Evolutionary conservation across 192 early-diverging fungal species (phyloP), one percentile per base, ranked within the genome.

Genomic region (Coemansia sp.): DNA sequence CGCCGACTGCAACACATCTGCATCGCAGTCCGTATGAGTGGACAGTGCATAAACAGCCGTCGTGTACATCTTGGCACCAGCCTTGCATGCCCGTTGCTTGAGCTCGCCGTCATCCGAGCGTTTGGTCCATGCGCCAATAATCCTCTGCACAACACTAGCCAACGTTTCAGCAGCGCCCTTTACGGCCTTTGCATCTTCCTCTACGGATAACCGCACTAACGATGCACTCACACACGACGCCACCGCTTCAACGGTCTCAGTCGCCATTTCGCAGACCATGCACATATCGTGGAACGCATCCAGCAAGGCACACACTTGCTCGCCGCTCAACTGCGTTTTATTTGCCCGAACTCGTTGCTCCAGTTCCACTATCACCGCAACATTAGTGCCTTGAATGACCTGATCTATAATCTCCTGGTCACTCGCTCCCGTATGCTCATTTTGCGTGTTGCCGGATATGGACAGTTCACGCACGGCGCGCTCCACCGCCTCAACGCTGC

Each of bases 401-500:
- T 20, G 19, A 14, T n/a, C 36, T 0, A 38, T 21, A 5, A 51
- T n/a, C 20, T 62, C 60, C 31, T 62, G n/a, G 19, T 51, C 50
- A 20, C 47, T 37, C 21, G 19, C 36, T 1, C 3, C 5, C 3
- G 17, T 26, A 2, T 19, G 4, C 2, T 5, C 31, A 12, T 49
- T 25, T 8, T 19, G n/a, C 9, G 17, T n/a, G 1, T 5, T 12
- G 10, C 7, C 21, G 1, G 65, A 28, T 4, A 77, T 46, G 2
- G 66, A 25, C 17, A 72, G 48, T 10, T 72, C 62, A 5, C 63
- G 62, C 4, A 78, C 58, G 2, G 75, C 70, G 14, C 57, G 66
- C 46, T 78, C 75, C 2, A 78, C 70, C 3, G 69, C 70, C 3
- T 59, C 70, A 3, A 78, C 62, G 22, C 47, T 60, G 15, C 68